Base-by-base conservation (phyloP, 2,329 filamentous ascomycete species). In the Xylaria sp. region DNA sequence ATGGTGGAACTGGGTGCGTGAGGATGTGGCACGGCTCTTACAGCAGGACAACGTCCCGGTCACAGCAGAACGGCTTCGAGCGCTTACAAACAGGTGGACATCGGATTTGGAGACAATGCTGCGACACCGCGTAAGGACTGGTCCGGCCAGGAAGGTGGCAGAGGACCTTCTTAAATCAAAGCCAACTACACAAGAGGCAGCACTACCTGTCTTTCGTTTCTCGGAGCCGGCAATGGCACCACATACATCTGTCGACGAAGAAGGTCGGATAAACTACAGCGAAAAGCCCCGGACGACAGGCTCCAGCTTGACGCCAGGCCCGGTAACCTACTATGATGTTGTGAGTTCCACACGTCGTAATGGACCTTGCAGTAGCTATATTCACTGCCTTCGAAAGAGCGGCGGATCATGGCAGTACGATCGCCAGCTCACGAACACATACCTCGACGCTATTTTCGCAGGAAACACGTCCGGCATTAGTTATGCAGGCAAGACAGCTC, bases 1-100 rank as follows among this genome's bases (percentile, higher is more conserved):
- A 0, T 97, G 94, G 0, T 99, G 96, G 96, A 99, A 99, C 82
- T 99, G 96, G 96, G 96, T 94, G 71, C 92, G 96, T 57, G 96
- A 99, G 80, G 96, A 99, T 81, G 95, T 94, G 34, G 59, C 66
- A 5, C 69, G 59, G 20, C 56, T 71, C 51, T 31, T 70, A 20
- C 61, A 69, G 20, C 25, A 69, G 55, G 57, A 57, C 28, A 25
- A 28, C 25, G 4, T 50, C 41, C 23, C 56, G 3, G 18, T 69
- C n/a, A 39, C 65, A 10, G 18, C 46, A 13, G 41, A 61, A 41
- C 62, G 59, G 13, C 69, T 71, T 13, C 69, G 69, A 41, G 89
- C 99, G 62, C 96, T 88, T 84, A 98, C 98, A 94, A 99, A 96
- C 86, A 92, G 80, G 95, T 98, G 46, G 94, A 97, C 37, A 84